These are phyloP conservation scores for Blastocystis sp. DNA, from an alignment of 352 stramenopile genomes.

Conservation along the genomic window DNA sequence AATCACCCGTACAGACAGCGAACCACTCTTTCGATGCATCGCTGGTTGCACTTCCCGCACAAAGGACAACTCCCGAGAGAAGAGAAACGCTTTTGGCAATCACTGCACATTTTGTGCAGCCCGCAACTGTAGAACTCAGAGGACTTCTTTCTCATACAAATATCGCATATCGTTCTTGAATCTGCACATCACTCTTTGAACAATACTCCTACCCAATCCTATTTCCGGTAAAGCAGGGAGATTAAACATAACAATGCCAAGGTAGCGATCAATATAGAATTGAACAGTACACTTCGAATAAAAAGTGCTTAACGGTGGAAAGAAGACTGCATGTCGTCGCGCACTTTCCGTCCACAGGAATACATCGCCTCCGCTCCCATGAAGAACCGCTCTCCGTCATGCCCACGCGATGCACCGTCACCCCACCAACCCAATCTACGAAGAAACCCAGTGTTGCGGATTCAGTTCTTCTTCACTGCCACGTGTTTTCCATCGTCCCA, in stretches of 20 bases:
- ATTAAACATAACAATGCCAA: conserved; percentile 63
- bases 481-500: no score
- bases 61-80: conserved; percentile 28
- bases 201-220: conserved; percentile 18
- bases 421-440: no score
- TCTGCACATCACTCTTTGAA: conserved; percentile 24
- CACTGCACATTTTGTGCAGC: conserved; percentile 59
- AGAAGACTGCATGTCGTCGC: conserved; percentile 52
- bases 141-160: conserved; percentile 67
- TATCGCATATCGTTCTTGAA: conserved; percentile 74
- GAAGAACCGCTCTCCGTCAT: no score
- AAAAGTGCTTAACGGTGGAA: conserved; percentile 40
- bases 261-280: not conserved
- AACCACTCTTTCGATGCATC: conserved; percentile 47
- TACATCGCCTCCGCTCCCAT: not conserved
- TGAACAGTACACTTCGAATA: not conserved
- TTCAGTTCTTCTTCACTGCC: no score
- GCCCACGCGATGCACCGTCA: no score
- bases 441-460: no score
- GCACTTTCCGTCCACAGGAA: not conserved
- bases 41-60: conserved; percentile 47
- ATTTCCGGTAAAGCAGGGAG: conserved; percentile 60
- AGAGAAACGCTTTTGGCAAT: conserved; percentile 19
- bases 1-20: not conserved
- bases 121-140: conserved; percentile 68